phyloP scores from a whole-genome alignment of 2,329 filamentous ascomycete species.

The Arachnomyces sp. region DNA sequence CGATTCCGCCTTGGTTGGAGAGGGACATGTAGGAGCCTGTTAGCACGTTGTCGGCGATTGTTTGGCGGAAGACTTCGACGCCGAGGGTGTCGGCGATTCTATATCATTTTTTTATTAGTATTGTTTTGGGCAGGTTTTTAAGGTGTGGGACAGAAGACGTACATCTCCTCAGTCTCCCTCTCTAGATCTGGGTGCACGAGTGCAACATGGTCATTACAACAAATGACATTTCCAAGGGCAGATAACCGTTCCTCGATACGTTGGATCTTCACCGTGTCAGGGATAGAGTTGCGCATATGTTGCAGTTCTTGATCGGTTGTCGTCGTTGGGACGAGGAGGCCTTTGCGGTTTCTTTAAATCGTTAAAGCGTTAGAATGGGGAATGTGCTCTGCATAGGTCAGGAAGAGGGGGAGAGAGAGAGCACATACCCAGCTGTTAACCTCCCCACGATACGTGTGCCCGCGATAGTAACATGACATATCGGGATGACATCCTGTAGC shows the following conservation, averaged over 20 bases:
- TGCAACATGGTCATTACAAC: constrained; percentile 91
- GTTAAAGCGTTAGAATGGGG: no score
- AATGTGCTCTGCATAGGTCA: not conserved
- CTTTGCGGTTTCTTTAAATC: constrained; percentile 71
- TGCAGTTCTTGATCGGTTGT: constrained; percentile 98
- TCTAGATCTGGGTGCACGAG: constrained; percentile 94
- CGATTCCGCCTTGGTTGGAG: constrained; percentile 90
- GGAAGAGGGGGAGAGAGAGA: constrained; percentile 3
- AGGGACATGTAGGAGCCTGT: constrained; percentile 95
- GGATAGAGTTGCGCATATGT: constrained; percentile 89
- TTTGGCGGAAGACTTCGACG: constrained; percentile 63
- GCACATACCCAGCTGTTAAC: constrained; percentile 73
- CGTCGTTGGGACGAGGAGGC: constrained; percentile 87
- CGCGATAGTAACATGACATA: constrained; percentile 92
- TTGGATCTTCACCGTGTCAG: constrained; percentile 86
- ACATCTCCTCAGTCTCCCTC: constrained; percentile 95
- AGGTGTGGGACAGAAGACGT: constrained; percentile 10
- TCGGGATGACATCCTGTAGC: constrained; percentile 93
- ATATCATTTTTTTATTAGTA: constrained; percentile 1
- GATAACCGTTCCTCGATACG: constrained; percentile 95
- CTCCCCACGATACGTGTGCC: constrained; percentile 93
- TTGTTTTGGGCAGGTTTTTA: not conserved
- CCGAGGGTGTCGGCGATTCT: constrained; percentile 73
- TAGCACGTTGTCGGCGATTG: constrained; percentile 92
- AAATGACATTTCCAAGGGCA: constrained; percentile 94